A percentile compares a stretch with the other conserved stretches of the same genome.
phyloP scores from a whole-genome alignment of 805 yeast genomes.

The Naumovozyma castellii region DNA sequence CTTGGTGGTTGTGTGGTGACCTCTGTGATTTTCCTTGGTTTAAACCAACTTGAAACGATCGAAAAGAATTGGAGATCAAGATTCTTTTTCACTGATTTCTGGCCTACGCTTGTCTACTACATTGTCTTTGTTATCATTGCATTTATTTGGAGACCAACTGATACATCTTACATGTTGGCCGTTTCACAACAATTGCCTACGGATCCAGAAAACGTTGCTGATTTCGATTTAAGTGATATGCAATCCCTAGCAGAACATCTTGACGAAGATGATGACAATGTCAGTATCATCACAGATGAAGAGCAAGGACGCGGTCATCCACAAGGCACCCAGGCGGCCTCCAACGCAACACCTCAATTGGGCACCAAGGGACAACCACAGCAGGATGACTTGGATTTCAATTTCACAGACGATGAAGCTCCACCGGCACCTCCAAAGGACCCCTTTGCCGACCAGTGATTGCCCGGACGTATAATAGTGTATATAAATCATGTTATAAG shows the following conservation, averaged over 20 bases:
- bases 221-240: slow-evolving; percentile 52
- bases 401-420: slow-evolving; percentile 22
- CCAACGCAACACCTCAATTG: too few relatives aligned
- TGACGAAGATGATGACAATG: slow-evolving; percentile 28
- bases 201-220: slow-evolving; percentile 61
- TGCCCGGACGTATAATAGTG: too few relatives aligned
- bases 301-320: slow-evolving; percentile 6
- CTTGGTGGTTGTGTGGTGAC: slow-evolving; percentile 64
- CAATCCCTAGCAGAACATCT: slow-evolving; percentile 35
- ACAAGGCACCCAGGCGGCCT: too few relatives aligned
- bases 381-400: slow-evolving; percentile 19
- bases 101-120: slow-evolving; percentile 88
- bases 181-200: slow-evolving; percentile 88
- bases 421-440: background rate
- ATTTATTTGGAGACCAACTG: slow-evolving; percentile 95
- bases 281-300: slow-evolving; percentile 20
- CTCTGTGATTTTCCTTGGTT: slow-evolving; percentile 60
- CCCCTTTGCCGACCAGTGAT: background rate
- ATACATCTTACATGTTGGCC: slow-evolving; percentile 87
- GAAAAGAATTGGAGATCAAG: slow-evolving; percentile 89
- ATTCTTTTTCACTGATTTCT: slow-evolving; percentile 81
- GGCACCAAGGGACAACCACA: slow-evolving; percentile 1
- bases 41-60: slow-evolving; percentile 64
- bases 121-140: slow-evolving; percentile 75
- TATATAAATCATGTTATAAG: too few relatives aligned